Conservation (phyloP, 495 filamentous ascomycete genomes). For the Neurospora sp. region DNA sequence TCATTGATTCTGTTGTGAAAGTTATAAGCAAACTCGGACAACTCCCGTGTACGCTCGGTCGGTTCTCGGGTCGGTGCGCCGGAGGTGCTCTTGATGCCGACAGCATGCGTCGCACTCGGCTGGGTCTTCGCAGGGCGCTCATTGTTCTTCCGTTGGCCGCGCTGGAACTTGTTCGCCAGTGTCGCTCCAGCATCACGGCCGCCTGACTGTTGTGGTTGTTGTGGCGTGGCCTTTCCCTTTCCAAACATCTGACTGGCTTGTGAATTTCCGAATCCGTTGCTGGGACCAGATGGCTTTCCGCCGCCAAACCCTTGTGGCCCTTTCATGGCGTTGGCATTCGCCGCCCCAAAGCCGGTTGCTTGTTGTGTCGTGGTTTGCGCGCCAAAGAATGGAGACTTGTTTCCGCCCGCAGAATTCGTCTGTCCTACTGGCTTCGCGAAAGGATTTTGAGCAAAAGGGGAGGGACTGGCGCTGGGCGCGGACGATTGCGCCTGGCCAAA, state of each 20-base stretch:
- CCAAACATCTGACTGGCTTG: slow-evolving; percentile 1
- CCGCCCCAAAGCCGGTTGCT: background rate
- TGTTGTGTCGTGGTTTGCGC: background rate
- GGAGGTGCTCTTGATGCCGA: background rate
- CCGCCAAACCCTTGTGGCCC: slow-evolving; percentile 1
- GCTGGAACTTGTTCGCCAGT: slow-evolving; percentile 1
- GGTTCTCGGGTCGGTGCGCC: slow-evolving; percentile 7
- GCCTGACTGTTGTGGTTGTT: background rate
- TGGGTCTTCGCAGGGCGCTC: slow-evolving; percentile 1
- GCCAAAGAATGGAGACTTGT: slow-evolving; percentile 4
- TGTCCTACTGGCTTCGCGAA: background rate
- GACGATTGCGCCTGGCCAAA: background rate
- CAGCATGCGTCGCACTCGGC: background rate
- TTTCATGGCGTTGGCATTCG: background rate
- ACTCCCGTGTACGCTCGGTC: slow-evolving; percentile 15
- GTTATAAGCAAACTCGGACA: slow-evolving; percentile 23
- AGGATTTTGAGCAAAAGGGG: background rate
- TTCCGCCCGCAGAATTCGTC: background rate
- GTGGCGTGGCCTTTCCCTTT: background rate
- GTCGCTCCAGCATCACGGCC: background rate
- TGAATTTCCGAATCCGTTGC: background rate
- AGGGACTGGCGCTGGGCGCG: background rate
- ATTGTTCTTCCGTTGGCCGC: slow-evolving; percentile 7
- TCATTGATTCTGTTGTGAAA: slow-evolving; percentile 30
- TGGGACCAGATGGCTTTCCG: background rate